phyloP scores from a whole-genome alignment of 345 rosid species.

The Lepidium sativum region DNA sequence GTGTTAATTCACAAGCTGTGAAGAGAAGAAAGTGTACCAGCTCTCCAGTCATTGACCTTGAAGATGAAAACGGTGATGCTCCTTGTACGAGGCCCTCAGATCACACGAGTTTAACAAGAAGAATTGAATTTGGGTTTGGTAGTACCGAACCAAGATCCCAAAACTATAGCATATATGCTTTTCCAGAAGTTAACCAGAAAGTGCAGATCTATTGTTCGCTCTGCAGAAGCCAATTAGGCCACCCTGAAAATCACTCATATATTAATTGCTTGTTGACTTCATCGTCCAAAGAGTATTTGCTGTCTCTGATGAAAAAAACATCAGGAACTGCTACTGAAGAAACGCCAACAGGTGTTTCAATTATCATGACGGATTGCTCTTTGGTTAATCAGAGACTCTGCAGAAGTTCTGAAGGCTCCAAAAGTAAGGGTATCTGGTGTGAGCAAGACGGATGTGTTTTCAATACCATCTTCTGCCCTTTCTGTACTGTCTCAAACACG shows the following conservation, averaged over 20 bases:
- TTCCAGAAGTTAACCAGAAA: conserved; percentile 38
- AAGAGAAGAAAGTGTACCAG: conserved; percentile 46
- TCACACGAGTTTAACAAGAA: conserved; percentile 29
- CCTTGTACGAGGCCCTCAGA: conserved; percentile 21
- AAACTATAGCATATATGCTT: conserved; percentile 25
- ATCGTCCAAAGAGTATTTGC: conserved; percentile 54
- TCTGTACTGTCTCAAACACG: conserved; percentile 46
- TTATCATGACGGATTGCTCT: conserved; percentile 49
- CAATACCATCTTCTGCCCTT: conserved; percentile 66
- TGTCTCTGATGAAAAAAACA: conserved; percentile 41
- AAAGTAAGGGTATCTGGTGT: conserved; percentile 55
- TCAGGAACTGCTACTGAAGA: conserved; percentile 21
- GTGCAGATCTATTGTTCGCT: conserved; percentile 50
- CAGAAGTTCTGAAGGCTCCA: conserved; percentile 27
- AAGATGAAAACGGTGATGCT: conserved; percentile 21
- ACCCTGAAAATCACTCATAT: conserved; percentile 47
- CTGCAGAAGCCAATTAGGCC: conserved; percentile 60
- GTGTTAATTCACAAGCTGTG: conserved; percentile 60
- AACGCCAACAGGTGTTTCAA: conserved; percentile 35
- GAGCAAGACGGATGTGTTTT: conserved; percentile 91
- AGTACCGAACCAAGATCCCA: conserved; percentile 26
- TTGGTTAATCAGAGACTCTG: conserved; percentile 48
- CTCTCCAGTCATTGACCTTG: conserved; percentile 36
- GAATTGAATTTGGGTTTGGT: conserved; percentile 46
- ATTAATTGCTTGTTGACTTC: conserved; percentile 42